Conservation (phyloP, 108 stramenopile genomes). For the Pseudonitzschia pungens region DNA sequence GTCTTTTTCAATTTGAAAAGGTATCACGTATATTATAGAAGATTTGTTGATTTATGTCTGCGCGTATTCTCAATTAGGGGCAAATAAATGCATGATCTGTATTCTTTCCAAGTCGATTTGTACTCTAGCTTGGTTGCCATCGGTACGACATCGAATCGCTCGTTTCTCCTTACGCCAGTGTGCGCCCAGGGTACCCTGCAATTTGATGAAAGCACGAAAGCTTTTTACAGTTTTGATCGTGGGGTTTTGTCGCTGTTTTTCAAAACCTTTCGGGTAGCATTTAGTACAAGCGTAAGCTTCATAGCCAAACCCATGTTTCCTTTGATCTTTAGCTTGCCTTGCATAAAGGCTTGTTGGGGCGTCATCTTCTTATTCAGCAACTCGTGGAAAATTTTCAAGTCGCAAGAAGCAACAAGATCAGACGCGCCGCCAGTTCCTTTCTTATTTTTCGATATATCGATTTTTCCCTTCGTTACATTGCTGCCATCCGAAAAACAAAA, state of each 20-base stretch:
- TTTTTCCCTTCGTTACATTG: constrained; percentile 7
- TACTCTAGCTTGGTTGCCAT: neutral
- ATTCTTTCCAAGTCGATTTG: neutral
- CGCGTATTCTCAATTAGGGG: no score
- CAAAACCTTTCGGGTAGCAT: constrained; percentile 71
- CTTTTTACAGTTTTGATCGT: constrained; percentile 27
- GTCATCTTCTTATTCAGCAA: constrained; percentile 47
- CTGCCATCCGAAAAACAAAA: constrained; percentile 26
- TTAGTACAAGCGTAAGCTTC: constrained; percentile 72
- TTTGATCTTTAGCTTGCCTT: constrained; percentile 72
- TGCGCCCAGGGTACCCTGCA: no score
- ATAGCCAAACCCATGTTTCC: constrained; percentile 84
- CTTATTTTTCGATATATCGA: constrained; percentile 14
- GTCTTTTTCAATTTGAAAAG: neutral
- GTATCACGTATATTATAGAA: neutral
- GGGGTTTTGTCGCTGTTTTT: constrained; percentile 21
- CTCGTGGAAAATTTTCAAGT: constrained; percentile 34
- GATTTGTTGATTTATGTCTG: neutral
- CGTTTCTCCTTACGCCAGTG: no score
- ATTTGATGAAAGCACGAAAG: neutral
- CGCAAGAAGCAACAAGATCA: constrained; percentile 39
- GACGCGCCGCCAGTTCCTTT: constrained; percentile 16
- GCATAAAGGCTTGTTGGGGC: constrained; percentile 61
- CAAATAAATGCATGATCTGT: no score
- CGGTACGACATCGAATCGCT: no score